Evolutionary conservation across 106 monocot species (phyloP), one percentile per base, ranked within the genome.

Genomic region (Alisma plantagoaquatica): DNA sequence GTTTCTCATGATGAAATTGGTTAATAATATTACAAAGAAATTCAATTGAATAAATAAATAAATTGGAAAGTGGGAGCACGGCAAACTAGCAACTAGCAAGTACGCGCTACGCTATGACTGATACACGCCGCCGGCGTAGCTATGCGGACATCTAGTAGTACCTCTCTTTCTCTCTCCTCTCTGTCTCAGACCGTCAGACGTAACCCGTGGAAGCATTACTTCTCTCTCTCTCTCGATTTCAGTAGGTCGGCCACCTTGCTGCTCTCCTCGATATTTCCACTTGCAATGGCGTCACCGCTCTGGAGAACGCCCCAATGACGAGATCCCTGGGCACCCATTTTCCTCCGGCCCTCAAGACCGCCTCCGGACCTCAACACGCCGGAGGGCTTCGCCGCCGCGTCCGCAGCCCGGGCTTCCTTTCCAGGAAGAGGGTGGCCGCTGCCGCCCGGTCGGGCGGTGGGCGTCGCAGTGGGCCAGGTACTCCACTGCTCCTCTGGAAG

Each of bases 401-500:
- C 17, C 22, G 56, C 12, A 11, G 17, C 29, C 22, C 5, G 9
- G 2, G n/a, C 8, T 21, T 14, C 10, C 14, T 35, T 3, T 24
- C 26, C 11, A 10, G 45, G 4, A 46, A 46, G 4, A 46, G 16
- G n/a, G 4, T 3, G 11, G 14, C 45, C n/a, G 3, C 3, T 38
- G 9, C 35, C 5, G 5, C 14, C 24, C 12, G 18, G 7, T 31
- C 41, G 1, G 56, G 71, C 20, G 23, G 52, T 24, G 46, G 62
- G 23, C n/a, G n/a, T n/a, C n/a, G n/a, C n/a, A 77, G 76, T 22
- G 60, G 55, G 20, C 77, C 85, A 16, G 31, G 68, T 23, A 86
- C 85, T 35, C 85, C 85, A 15, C 57, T 74, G 16, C 80, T 86
- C 14, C 42, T 35, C 28, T 86, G 85, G 85, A 86, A 77, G 67